A percentile compares a stretch with the other conserved stretches of the same genome.
Conservation (phyloP, 257 asterid genomes). For the Petunia secreta region DNA sequence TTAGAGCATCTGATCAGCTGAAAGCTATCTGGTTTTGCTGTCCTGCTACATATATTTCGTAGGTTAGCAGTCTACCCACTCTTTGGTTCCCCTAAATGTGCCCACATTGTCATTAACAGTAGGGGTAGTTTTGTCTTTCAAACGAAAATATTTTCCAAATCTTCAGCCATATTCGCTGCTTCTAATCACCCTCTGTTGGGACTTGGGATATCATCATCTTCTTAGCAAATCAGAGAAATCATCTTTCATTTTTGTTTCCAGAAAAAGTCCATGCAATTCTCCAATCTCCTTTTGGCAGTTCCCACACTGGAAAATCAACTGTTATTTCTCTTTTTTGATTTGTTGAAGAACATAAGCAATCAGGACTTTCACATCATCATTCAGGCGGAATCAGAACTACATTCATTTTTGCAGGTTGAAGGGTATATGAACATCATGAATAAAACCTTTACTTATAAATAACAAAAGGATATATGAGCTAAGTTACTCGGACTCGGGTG, state of each 20-base stretch:
- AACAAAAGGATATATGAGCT: no score
- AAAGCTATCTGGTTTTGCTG: conserved; percentile 3
- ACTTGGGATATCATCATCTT: neutral
- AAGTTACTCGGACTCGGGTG: no score
- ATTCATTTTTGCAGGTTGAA: neutral
- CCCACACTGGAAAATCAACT: conserved; percentile 9
- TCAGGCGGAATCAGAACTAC: neutral
- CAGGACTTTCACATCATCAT: neutral
- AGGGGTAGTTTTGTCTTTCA: neutral
- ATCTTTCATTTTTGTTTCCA: neutral
- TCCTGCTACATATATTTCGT: conserved; percentile 14
- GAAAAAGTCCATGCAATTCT: neutral
- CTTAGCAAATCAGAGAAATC: conserved; percentile 3
- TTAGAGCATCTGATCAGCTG: neutral
- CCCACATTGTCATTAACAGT: neutral
- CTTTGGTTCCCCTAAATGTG: neutral
- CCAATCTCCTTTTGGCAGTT: neutral
- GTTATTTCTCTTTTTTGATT: neutral
- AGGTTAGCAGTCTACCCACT: neutral
- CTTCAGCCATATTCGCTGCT: neutral
- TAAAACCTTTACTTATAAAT: no score
- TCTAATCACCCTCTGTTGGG: conserved; percentile 5
- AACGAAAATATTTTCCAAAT: neutral
- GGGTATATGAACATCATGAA: no score
- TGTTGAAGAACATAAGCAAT: neutral